Base-by-base conservation (phyloP, 2,329 filamentous ascomycete species). In the Blumeria graminis region DNA sequence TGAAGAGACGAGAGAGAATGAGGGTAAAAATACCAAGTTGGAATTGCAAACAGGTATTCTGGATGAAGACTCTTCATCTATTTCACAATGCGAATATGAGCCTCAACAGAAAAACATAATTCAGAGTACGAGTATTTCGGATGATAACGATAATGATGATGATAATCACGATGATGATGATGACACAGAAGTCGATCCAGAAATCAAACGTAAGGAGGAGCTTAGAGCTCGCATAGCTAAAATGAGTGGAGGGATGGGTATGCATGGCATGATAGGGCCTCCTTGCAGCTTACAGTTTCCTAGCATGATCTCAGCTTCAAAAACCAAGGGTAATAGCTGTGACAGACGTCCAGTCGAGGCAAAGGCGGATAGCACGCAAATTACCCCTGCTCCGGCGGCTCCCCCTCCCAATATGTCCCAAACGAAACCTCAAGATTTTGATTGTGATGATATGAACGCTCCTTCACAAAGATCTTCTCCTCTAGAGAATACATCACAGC, bases 181-280 rank as follows among this genome's bases (percentile, higher is more conserved):
- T 13, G 82, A 89, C 52, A 85, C 89, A 33, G 86, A 94, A 14
- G 73, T 93, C 55, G 89, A 96, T 64, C 87, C 88, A 0, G 92
- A 98, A 67, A 75, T 86, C 22, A 81, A 79, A 62, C 82, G 89
- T 55, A 85, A 83, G 66, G 81, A 94, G 69, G 90, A 95, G 67
- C 74, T 98, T 35, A 80, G 92, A 58, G 88, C 92, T 59, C 81
- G 92, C 63, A 98, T 98, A 87, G 92, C 92, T 50, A 95, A 94
- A 71, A 92, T 98, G 84, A 94, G 90, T 62, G 90, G 90, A 56
- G 90, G 90, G 22, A 94, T 94, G 86, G 87, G 87, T 51, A 94
- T 96, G 83, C 81, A 87, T 66, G 86, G 87, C 63, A 92, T 96
- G 81, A 93, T 94, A 68, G 86, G 86, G 16, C 76, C 77, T 18